Conservation (phyloP, 1,284 basidiomycete genomes). For the Schizophyllum amplum region DNA sequence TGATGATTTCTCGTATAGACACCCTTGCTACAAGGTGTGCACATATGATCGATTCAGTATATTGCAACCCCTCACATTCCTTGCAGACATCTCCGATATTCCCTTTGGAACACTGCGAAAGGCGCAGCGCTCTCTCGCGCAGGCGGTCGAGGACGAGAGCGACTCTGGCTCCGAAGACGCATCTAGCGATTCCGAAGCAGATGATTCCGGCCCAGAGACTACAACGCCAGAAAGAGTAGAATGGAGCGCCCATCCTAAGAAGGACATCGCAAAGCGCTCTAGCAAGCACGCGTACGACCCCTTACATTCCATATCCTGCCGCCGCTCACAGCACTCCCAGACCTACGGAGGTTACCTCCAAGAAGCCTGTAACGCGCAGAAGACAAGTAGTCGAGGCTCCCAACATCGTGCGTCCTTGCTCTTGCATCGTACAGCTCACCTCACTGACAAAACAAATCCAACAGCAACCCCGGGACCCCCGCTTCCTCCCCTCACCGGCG, state of each 20-base stretch:
- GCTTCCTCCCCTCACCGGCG: conserved; percentile 79
- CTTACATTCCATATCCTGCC: neutral
- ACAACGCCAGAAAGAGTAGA: conserved; percentile 23
- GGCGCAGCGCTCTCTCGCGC: conserved; percentile 49
- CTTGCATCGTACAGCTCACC: neutral
- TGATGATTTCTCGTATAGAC: conserved; percentile 29
- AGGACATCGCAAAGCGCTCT: conserved; percentile 51
- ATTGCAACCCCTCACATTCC: too few relatives aligned
- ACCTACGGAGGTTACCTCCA: conserved; percentile 80
- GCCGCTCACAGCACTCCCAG: conserved; percentile 29
- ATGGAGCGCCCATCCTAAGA: conserved; percentile 31
- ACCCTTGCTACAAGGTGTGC: conserved; percentile 7
- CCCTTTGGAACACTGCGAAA: conserved; percentile 61
- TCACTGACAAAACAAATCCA: conserved; percentile 1
- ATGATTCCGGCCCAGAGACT: conserved; percentile 20
- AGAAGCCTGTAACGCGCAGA: conserved; percentile 76
- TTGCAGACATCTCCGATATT: conserved; percentile 45
- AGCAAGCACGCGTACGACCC: conserved; percentile 83
- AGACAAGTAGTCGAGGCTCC: conserved; percentile 71
- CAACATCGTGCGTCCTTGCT: conserved; percentile 42
- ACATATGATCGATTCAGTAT: too few relatives aligned
- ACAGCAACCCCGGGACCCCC: conserved; percentile 81
- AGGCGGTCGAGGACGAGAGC: conserved; percentile 21
- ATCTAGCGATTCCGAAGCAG: conserved; percentile 5
- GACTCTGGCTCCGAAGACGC: conserved; percentile 23